A percentile compares a stretch with the other conserved stretches of the same genome.
Evolutionary conservation across 331 rosid genomes (phyloP).

Genomic region (Rosa hybrid): DNA sequence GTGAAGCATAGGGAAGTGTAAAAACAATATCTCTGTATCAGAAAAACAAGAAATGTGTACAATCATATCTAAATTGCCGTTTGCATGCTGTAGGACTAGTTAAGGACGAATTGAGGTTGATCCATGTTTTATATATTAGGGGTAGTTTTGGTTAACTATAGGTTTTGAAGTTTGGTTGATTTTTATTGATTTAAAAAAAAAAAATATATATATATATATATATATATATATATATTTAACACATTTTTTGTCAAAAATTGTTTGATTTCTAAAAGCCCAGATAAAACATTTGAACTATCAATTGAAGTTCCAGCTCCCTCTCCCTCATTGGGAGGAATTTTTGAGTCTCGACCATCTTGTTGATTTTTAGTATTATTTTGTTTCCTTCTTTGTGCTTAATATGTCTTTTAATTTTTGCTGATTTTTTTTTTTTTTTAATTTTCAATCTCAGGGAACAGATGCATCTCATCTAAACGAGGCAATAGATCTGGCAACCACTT

Average conservation of each 20-base stretch:
- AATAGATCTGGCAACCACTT: slow-evolving; percentile 61
- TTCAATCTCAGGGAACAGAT: slow-evolving; percentile 74
- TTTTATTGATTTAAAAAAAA: too few species aligned
- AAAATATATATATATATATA: too few species aligned
- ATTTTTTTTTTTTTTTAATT: not conserved
- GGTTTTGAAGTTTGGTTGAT: not conserved
- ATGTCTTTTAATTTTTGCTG: not conserved
- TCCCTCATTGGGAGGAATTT: not conserved
- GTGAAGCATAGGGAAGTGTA: not conserved
- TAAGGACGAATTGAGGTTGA: not conserved
- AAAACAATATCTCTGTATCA: not conserved
- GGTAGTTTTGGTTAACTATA: not conserved
- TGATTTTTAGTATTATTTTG: not conserved
- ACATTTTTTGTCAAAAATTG: not conserved
- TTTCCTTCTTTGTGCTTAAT: not conserved
- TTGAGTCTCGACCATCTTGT: not conserved
- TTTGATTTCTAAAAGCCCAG: too few species aligned
- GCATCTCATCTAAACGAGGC: slow-evolving; percentile 76
- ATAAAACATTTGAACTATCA: too few species aligned
- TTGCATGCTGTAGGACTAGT: not conserved
- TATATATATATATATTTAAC: too few species aligned
- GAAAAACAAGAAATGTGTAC: not conserved
- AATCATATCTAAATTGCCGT: not conserved
- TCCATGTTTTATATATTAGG: not conserved
- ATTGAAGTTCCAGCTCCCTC: too few species aligned